Evolutionary conservation across 305 asterid genomes (phyloP).

Genomic region (Fraxinus dipetala): DNA sequence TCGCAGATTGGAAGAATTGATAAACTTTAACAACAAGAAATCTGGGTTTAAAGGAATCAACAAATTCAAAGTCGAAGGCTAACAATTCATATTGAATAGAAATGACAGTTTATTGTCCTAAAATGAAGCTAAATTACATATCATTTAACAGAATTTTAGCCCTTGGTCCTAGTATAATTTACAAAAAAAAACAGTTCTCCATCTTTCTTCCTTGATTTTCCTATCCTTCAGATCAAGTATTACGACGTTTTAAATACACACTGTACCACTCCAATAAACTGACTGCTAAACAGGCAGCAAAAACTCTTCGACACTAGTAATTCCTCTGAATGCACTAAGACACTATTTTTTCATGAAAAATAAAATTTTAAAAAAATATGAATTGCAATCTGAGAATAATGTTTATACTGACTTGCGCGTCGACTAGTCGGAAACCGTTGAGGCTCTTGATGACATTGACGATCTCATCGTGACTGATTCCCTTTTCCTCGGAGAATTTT

Average conservation of each 20-base stretch:
- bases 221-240: background rate
- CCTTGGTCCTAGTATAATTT: background rate
- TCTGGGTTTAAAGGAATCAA: background rate
- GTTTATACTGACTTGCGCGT: conserved; percentile 48
- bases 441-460: conserved; percentile 81
- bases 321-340: background rate
- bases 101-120: background rate
- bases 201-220: background rate
- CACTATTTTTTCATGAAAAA: background rate
- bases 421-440: conserved; percentile 64
- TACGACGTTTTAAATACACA: background rate
- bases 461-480: conserved; percentile 72
- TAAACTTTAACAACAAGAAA: background rate
- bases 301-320: background rate
- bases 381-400: background rate
- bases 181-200: background rate
- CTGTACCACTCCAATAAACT: background rate
- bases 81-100: conserved; percentile 8
- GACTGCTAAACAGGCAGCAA: background rate
- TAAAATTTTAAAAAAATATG: background rate
- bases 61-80: background rate
- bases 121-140: background rate
- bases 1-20: background rate
- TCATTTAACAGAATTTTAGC: background rate
- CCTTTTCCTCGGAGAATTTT: conserved; percentile 59